Conservation (phyloP, 306 rosid genomes). For the Lagenaria siceraria region DNA sequence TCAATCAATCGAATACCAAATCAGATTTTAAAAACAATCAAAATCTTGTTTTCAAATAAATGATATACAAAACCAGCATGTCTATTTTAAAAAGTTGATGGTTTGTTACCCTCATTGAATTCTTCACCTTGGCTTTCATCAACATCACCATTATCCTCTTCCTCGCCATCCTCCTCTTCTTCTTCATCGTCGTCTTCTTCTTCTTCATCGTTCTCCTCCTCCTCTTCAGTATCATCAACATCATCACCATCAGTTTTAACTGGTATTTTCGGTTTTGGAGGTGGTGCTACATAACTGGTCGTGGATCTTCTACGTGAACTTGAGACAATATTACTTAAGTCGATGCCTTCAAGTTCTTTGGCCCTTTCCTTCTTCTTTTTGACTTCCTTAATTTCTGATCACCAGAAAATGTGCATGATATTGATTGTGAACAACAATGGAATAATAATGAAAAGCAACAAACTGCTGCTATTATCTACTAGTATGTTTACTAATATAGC, state of each 20-base stretch:
- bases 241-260: constrained; percentile 46
- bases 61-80: not conserved
- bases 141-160: constrained; percentile 7
- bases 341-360: constrained; percentile 95
- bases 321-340: constrained; percentile 69
- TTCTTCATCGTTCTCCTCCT: constrained; percentile 29
- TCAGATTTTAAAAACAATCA: not conserved
- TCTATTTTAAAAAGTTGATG: not conserved
- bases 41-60: not conserved
- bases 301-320: constrained; percentile 84
- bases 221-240: constrained; percentile 28
- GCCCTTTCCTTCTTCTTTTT: constrained; percentile 79
- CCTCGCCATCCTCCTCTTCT: constrained; percentile 25
- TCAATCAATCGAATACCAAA: not conserved
- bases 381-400: constrained; percentile 71
- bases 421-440: not conserved
- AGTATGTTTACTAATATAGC: not conserved
- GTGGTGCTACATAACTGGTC: constrained; percentile 37
- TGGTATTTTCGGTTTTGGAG: constrained; percentile 60
- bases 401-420: constrained; percentile 7
- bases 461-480: not conserved
- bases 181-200: constrained; percentile 32
- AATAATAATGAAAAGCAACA: not conserved
- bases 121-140: constrained; percentile 71
- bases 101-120: constrained; percentile 41